These are phyloP conservation scores for Xylaria polymorpha DNA, from an alignment of 2,329 filamentous ascomycete genomes.

Conservation along the genomic window DNA sequence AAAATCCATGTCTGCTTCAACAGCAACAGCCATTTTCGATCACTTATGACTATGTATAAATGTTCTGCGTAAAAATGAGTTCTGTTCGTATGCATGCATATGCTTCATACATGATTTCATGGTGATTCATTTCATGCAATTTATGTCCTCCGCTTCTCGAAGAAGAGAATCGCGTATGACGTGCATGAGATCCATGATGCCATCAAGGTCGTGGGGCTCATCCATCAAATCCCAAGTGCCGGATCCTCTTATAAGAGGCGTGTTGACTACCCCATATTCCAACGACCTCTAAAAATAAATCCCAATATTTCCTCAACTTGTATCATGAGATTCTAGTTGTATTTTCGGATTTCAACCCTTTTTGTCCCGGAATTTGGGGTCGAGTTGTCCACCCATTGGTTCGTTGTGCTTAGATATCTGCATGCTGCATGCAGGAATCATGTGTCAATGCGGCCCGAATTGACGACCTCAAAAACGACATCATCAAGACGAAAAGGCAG, in stretches of 20 bases:
- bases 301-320: neutral
- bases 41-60: neutral
- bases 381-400: slow-evolving; percentile 13
- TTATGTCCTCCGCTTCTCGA: slow-evolving; percentile 8
- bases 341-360: neutral
- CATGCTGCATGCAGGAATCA: slow-evolving; percentile 18
- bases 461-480: slow-evolving; percentile 17
- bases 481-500: neutral
- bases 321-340: neutral
- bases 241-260: slow-evolving; percentile 13
- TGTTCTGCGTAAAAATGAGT: neutral
- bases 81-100: neutral
- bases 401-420: neutral
- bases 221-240: neutral
- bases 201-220: slow-evolving; percentile 34
- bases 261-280: neutral
- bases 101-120: neutral
- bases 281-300: neutral
- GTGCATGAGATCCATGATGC: slow-evolving; percentile 19
- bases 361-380: neutral
- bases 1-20: too few species aligned
- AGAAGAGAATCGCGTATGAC: neutral
- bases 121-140: neutral
- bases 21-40: neutral
- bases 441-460: slow-evolving; percentile 6